Percentiles rank a stretch among this genome's conserved stretches.
phyloP scores from a whole-genome alignment of 768 basidiomycete species.

The Amanita muscaria region DNA sequence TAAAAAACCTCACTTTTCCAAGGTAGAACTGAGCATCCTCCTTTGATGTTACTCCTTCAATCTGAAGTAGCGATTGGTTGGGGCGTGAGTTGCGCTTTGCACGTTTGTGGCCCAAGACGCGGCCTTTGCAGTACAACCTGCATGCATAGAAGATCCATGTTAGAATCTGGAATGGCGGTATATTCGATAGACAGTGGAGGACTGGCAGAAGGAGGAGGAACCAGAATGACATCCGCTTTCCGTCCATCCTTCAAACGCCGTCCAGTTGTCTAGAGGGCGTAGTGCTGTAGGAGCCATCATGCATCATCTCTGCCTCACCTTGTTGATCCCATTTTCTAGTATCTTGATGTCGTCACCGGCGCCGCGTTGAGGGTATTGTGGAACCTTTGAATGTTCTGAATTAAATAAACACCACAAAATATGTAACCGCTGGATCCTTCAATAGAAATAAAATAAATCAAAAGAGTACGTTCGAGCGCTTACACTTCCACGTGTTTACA shows the following conservation, averaged over 20 bases:
- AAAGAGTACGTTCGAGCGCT: no score
- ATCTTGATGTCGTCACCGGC: slow-evolving; percentile 36
- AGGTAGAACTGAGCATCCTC: slow-evolving; percentile 97
- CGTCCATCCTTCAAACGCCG: neutral
- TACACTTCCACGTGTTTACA: no score
- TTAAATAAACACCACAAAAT: no score
- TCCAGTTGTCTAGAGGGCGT: neutral
- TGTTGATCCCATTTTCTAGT: slow-evolving; percentile 66
- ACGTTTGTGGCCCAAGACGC: slow-evolving; percentile 96
- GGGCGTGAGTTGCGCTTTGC: slow-evolving; percentile 95
- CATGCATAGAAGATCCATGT: no score
- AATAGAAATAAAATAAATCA: slow-evolving; percentile 26
- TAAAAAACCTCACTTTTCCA: slow-evolving; percentile 71
- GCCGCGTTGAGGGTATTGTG: slow-evolving; percentile 26
- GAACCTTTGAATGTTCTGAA: slow-evolving; percentile 17
- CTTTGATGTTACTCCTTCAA: slow-evolving; percentile 91
- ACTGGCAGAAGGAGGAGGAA: slow-evolving; percentile 13
- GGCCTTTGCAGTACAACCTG: slow-evolving; percentile 96
- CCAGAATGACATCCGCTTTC: slow-evolving; percentile 34
- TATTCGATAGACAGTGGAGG: slow-evolving; percentile 7
- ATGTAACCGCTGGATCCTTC: slow-evolving; percentile 16
- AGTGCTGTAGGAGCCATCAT: slow-evolving; percentile 3
- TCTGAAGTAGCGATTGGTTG: slow-evolving; percentile 93
- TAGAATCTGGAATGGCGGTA: slow-evolving; percentile 15
- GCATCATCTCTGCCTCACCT: slow-evolving; percentile 44